Base-by-base conservation (phyloP, 768 basidiomycete genomes). In the Strobilomyces dryophilus region DNA sequence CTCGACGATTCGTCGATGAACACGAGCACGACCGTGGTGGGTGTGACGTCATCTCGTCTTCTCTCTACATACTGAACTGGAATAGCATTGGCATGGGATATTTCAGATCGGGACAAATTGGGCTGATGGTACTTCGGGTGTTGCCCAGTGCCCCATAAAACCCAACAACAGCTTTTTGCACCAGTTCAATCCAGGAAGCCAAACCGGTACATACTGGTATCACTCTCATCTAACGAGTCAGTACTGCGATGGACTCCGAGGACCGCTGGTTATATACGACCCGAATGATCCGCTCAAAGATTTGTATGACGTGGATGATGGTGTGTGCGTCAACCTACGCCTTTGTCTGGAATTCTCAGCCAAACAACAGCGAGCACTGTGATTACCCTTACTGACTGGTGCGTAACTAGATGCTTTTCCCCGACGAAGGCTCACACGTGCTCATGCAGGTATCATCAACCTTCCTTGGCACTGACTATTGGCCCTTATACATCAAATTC, bases 1-100 rank as follows among this genome's bases (percentile, higher is more conserved):
- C 64, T 82, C 26, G 70, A 64, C 2, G 76, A 82, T 32, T 62
- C 63, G 1, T 68, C 75, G 0, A 80, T 83, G 81, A 54, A 75
- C 32, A 72, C 71, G 10, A 12, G 18, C 18, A 39, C 39, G 18
- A 39, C 18, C 18, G 39, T 39, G 39, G 39, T 39, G n/a, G 18
- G 39, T 39, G n/a, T 39, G 18, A 20, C 18, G n/a, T 4, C 39
- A 20, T 39, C n/a, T 39, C 39, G 18, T 3, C 20, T 20, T 11
- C 29, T 29, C 18, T 9, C 10, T 20, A 9, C 4, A 9, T 20
- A 39, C 18, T 39, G 11, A 39, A 9, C 18, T 15, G 36, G 18
- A 6, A 18, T 39, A 39, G 39, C 39, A 39, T 5, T 39, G n/a
- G n/a, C 39, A 39, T 9, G 39, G 39, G 39, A 39, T 39, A 39